Evolutionary conservation across 2,329 filamentous ascomycete genomes (phyloP).

Genomic region (Cercospora zeae-maydis): DNA sequence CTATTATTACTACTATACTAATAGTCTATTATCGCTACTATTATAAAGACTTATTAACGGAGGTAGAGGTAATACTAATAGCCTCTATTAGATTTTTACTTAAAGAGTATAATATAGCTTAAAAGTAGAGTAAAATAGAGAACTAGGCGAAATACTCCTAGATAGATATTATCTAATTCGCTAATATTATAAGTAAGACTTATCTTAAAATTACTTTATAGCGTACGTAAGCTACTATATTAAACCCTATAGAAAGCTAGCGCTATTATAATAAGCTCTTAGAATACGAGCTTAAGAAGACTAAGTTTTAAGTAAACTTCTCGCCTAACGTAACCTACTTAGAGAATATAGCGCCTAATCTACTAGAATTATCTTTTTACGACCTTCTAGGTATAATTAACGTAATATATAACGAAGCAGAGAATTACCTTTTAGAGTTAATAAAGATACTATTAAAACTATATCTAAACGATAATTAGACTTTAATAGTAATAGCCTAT

Average conservation of each 20-base stretch:
- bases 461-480: conserved; percentile 66
- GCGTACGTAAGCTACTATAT: conserved; percentile 71
- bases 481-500: conserved; percentile 72
- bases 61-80: too few species aligned
- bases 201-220: conserved; percentile 65
- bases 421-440: conserved; percentile 67
- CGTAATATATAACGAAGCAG: conserved; percentile 57
- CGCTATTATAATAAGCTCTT: conserved; percentile 35
- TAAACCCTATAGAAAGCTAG: conserved; percentile 61
- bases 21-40: too few species aligned
- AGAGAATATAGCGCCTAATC: conserved; percentile 66
- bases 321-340: conserved; percentile 78
- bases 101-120: too few species aligned
- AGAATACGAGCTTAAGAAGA: conserved; percentile 28
- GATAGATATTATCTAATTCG: conserved; percentile 56
- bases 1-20: too few species aligned
- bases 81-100: too few species aligned
- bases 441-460: conserved; percentile 47
- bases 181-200: conserved; percentile 56
- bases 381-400: conserved; percentile 82
- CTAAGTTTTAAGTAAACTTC: conserved; percentile 55
- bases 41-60: too few species aligned
- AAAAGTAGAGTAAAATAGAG: conserved; percentile 63
- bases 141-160: conserved; percentile 58
- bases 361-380: conserved; percentile 76